A percentile compares a stretch with the other conserved stretches of the same genome.
These are phyloP conservation scores for Marvania coccoides DNA, from an alignment of 139 green algal species.

Conservation along the genomic window DNA sequence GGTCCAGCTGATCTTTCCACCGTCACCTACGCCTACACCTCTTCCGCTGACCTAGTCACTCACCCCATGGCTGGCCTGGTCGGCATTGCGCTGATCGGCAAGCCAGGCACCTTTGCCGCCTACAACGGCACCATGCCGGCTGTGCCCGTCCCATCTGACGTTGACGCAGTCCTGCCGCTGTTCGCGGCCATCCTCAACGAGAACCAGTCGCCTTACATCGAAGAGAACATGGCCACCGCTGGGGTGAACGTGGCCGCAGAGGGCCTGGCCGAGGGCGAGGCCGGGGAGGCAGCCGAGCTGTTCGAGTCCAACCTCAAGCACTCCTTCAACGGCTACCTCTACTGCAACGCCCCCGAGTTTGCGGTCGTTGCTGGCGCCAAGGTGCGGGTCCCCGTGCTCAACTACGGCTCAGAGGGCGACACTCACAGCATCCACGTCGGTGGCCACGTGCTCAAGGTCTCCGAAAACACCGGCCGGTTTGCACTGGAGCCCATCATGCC, in stretches of 20 bases:
- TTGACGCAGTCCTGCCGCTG: constrained; percentile 22
- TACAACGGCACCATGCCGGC: not conserved
- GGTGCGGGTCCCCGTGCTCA: constrained; percentile 30
- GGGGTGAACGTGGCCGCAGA: not conserved
- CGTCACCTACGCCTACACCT: constrained; percentile 41
- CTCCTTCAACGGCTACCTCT: constrained; percentile 40
- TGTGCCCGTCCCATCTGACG: not conserved
- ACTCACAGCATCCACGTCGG: constrained; percentile 41
- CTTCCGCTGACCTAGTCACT: constrained; percentile 28
- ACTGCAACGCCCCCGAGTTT: constrained; percentile 42
- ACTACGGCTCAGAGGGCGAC: constrained; percentile 40
- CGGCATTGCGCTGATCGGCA: constrained; percentile 26
- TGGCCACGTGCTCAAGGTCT: not conserved
- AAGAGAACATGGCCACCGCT: constrained; percentile 9
- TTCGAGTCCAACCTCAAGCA: constrained; percentile 40
- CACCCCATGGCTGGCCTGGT: constrained; percentile 43
- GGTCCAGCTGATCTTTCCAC: constrained; percentile 10
- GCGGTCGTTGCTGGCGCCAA: not conserved
- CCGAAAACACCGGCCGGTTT: not conserved
- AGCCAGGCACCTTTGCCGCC: constrained; percentile 6
- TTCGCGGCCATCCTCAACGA: constrained; percentile 40
- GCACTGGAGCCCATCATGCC: not conserved
- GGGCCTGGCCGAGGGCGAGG: not conserved
- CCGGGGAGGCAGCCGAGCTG: not conserved
- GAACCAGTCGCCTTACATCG: constrained; percentile 5